Evolutionary conservation across 169 alveolate genomes (phyloP).

Genomic region (Hammondia hammondi): DNA sequence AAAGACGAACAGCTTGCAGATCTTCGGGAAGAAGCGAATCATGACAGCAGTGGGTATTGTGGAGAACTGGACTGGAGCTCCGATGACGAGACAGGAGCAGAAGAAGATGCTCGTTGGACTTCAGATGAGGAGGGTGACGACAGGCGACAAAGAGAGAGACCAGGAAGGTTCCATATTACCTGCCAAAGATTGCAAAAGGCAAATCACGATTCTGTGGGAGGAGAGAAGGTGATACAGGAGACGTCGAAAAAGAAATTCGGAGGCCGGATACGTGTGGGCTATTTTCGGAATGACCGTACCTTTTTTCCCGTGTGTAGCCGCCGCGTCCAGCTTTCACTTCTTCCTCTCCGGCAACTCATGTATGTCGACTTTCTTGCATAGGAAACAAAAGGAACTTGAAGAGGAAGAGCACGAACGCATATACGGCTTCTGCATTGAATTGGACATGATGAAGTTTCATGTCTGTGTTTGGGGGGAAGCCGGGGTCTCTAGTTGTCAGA

Average conservation of each 20-base stretch:
- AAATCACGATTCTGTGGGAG: background rate
- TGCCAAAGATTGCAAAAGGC: background rate
- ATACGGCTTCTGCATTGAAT: background rate
- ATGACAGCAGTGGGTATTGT: background rate
- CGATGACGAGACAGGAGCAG: background rate
- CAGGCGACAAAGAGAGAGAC: background rate
- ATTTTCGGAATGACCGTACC: background rate
- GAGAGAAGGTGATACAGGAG: background rate
- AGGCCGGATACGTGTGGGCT: background rate
- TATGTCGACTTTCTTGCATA: background rate
- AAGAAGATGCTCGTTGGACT: background rate
- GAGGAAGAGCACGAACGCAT: background rate
- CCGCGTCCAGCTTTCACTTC: conserved; percentile 30
- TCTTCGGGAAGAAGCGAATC: background rate
- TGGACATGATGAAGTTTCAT: too few relatives aligned
- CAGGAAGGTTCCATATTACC: background rate
- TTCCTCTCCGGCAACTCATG: conserved; percentile 1
- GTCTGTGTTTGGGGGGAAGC: too few relatives aligned
- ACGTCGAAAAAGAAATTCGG: background rate
- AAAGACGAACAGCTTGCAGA: too few relatives aligned
- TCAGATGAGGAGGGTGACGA: background rate
- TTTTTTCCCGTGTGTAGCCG: background rate
- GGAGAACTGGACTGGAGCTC: conserved; percentile 3
- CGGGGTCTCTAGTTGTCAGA: too few relatives aligned
- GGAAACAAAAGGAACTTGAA: background rate